phyloP scores from a whole-genome alignment of 2,329 filamentous ascomycete genomes.

The Neonectria punicea region DNA sequence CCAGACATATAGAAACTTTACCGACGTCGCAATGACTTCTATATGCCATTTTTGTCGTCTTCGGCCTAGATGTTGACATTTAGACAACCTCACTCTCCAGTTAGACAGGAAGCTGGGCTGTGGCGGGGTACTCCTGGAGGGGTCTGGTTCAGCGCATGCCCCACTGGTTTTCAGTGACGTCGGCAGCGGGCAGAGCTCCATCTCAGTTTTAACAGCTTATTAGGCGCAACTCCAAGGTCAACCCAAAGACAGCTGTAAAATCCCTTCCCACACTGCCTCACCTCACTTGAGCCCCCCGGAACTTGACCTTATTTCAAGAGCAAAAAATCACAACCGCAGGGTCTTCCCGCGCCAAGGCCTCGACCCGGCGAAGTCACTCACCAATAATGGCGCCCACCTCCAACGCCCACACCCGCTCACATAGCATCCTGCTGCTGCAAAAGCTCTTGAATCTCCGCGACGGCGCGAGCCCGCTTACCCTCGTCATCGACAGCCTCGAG shows the following conservation, averaged over 20 bases:
- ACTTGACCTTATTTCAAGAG: neutral
- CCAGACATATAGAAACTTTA: neutral
- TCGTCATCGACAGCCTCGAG: constrained; percentile 86
- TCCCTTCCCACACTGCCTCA: neutral
- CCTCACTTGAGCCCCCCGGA: neutral
- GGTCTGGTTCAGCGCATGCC: constrained; percentile 6
- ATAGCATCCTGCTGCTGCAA: constrained; percentile 85
- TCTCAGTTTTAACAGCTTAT: neutral
- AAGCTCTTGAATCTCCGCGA: constrained; percentile 83
- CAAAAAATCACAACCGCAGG: neutral
- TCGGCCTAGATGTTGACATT: neutral
- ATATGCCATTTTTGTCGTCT: no score
- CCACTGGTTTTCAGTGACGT: constrained; percentile 19
- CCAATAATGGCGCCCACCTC: constrained; percentile 63
- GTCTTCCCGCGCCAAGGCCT: neutral
- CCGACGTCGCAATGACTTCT: neutral
- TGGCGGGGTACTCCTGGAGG: constrained; percentile 4
- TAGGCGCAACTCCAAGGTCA: constrained; percentile 11
- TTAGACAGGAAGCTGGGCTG: neutral
- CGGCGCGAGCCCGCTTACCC: constrained; percentile 84
- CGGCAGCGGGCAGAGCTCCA: neutral
- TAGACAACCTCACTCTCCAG: neutral
- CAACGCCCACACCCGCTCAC: constrained; percentile 78
- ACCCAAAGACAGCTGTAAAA: neutral
- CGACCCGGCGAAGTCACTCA: neutral